Evolutionary conservation across 352 stramenopile genomes (phyloP).

Genomic region (Thraustochytrium sp.): DNA sequence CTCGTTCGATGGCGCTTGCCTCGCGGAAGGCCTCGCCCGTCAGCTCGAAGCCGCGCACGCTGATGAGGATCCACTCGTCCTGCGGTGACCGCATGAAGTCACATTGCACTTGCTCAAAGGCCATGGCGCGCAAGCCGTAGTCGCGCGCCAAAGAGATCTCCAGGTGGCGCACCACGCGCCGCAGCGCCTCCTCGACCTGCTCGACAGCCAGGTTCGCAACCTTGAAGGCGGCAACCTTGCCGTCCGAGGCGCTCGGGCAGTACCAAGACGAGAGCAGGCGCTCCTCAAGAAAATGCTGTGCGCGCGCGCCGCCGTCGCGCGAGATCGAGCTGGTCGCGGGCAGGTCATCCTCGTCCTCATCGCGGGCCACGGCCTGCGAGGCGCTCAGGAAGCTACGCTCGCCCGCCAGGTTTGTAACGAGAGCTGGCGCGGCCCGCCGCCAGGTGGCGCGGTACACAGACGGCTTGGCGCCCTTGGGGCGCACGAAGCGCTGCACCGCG

Average conservation of each 20-base stretch:
- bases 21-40: not conserved
- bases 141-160: not conserved
- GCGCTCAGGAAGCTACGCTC: not conserved
- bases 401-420: not conserved
- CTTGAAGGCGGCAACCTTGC: not conserved
- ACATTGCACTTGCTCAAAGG: conserved; percentile 21
- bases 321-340: not conserved
- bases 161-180: not conserved
- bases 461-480: conserved; percentile 4
- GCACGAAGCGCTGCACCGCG: conserved; percentile 14
- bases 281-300: conserved; percentile 23
- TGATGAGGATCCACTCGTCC: conserved; percentile 16
- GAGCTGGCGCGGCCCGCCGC: not conserved
- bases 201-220: not conserved
- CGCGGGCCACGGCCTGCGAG: not conserved
- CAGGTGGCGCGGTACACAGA: conserved; percentile 32
- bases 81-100: not conserved
- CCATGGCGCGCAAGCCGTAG: not conserved
- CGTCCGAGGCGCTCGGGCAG: not conserved
- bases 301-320: not conserved
- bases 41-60: conserved; percentile 20
- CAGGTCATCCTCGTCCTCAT: not conserved
- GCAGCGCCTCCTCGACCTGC: not conserved
- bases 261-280: not conserved
- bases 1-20: not conserved